Base-by-base conservation (phyloP, 495 filamentous ascomycete genomes). In the Xylaria bambusicola region DNA sequence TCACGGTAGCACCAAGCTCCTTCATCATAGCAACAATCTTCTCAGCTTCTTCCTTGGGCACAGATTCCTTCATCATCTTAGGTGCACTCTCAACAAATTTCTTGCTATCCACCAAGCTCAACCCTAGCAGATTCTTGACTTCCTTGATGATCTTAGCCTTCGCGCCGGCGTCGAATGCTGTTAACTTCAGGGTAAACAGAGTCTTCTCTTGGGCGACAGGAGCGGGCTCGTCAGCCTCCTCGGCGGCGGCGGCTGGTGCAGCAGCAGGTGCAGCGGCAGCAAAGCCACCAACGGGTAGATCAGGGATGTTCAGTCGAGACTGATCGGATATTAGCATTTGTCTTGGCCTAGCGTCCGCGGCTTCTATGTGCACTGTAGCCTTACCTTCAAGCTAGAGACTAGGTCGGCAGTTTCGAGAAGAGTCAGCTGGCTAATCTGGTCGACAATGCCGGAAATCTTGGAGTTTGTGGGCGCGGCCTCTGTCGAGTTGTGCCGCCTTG, bases 91-190 rank as follows among this genome's bases (percentile, higher is more conserved):
- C 94, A 64, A 98, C 94, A 76, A 99, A 99, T 83, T 99, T 99
- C 88, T 99, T 99, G 78, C 92, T 96, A 76, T 99, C 94, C 66
- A 99, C 94, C 76, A 99, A 82, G 71, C 90, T 95, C 74, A 99
- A 75, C 4, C 95, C 94, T 52, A 99, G 81, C 83, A 99, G 83
- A 66, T 82, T 84, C 86, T 99, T 99, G 76, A 99, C 87, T 82
- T 99, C 94, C 84, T 99, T 99, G 80, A 99, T 99, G 58, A 99
- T 79, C 86, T 99, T 99, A 54, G 95, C 91, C 81, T 99, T 99
- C 56, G 94, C 79, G 13, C 71, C 80, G 27, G 93, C 83, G 38
- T 97, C 94, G 76, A 97, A 92, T 13, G 87, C 87, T 73, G 88
- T 82, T 35, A 99, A 87, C 74, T 96, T 97, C 54, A 99, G 71